Base-by-base conservation (phyloP, 1,139 yeast genomes). In the Hansenula lynferdii region DNA sequence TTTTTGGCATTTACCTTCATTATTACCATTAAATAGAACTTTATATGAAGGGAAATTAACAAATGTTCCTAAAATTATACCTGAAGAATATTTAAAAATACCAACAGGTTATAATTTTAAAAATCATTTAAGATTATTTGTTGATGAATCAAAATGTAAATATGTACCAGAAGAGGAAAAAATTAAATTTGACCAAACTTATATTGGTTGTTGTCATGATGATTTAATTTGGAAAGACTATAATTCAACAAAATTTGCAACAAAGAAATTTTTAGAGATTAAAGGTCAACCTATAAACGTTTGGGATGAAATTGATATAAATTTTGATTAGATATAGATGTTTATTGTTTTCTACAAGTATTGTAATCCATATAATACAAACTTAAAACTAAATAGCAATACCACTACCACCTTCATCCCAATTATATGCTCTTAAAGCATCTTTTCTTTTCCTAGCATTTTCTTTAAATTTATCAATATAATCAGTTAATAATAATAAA, bases 121-220 rank as follows among this genome's bases (percentile, higher is more conserved):
- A 31, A 57, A 56, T 11, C 67, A 61, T 44, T 39, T 61, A 31
- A 45, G 67, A 40, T 40, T 61, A n/a, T 62, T 64, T 55, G 61
- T 60, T 21, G 56, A 55, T 28, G 51, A 50, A 16, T 47, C 50
- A 16, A 56, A 61, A 43, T 62, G 67, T 42, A 42, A 54, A 3
- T 62, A 62, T 34, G 60, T 62, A 22, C 65, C 66, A n/a, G 54
- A 51, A 29, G 66, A 61, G 43, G 67, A 61, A 38, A 54, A 60
- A 32, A 48, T 43, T 23, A 47, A 51, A 28, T 60, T 60, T 42
- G 56, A 54, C 34, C 50, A 47, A 30, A 54, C 54, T 15, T 61
- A 56, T 40, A 59, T 62, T 28, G 67, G 67, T 7, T 63, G 63
- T 22, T 62, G 67, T 46, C 67, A 62, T 43, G 65, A 62, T 39